Percentiles rank a stretch among this genome's conserved stretches.
Conservation (phyloP, 805 yeast species). For the Kodamaea fukazawae region DNA sequence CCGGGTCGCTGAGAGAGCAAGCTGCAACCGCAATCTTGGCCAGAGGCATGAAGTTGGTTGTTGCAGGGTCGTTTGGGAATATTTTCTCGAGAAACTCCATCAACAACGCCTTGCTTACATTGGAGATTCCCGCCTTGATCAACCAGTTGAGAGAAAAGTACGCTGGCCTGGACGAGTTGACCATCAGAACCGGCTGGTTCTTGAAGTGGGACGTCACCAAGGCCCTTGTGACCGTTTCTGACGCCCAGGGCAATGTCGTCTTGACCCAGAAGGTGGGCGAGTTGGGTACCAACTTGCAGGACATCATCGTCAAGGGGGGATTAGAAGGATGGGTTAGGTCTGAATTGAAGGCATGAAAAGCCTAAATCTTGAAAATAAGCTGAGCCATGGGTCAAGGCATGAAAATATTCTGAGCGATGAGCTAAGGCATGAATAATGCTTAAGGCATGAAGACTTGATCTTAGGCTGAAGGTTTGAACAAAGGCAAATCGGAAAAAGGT, state of each 20-base stretch:
- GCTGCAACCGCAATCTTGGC: conserved; percentile 99
- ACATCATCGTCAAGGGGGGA: conserved; percentile 95
- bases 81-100: conserved; percentile 94
- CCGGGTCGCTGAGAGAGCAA: conserved; percentile 98
- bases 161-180: conserved; percentile 60
- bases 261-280: conserved; percentile 91
- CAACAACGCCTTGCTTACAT: conserved; percentile 90
- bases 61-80: conserved; percentile 96
- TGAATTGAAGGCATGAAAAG: conserved; percentile 38
- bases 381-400: too few species aligned
- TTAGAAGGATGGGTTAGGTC: conserved; percentile 96
- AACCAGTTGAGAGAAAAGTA: conserved; percentile 70
- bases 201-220: conserved; percentile 90
- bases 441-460: too few species aligned
- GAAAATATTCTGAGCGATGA: too few species aligned
- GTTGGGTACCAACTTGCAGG: conserved; percentile 92
- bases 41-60: conserved; percentile 86
- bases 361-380: too few species aligned
- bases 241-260: conserved; percentile 57
- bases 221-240: conserved; percentile 76
- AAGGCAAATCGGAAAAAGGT: too few species aligned
- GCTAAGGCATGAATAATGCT: too few species aligned
- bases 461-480: too few species aligned
- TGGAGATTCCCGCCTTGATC: conserved; percentile 89
- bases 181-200: conserved; percentile 93